Conservation (phyloP, 1,139 yeast species). For the Candida neerlandica region DNA sequence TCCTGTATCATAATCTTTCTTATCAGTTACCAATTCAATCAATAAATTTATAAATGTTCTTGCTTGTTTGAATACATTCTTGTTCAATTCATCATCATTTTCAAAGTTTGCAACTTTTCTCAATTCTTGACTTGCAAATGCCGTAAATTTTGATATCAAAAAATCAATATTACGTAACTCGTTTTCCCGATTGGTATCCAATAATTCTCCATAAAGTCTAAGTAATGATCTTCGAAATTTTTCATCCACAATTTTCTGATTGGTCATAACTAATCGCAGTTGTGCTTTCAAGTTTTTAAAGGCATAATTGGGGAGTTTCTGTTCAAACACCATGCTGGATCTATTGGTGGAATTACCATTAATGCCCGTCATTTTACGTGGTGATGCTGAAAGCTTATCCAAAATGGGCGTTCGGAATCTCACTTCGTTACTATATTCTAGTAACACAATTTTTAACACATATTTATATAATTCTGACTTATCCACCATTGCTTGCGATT, state of each 20-base stretch:
- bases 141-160: constrained; percentile 64
- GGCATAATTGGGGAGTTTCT: constrained; percentile 49
- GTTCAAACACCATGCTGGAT: constrained; percentile 17
- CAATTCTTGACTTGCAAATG: constrained; percentile 65
- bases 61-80: constrained; percentile 57
- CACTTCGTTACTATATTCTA: constrained; percentile 62
- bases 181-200: constrained; percentile 49
- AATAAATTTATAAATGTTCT: constrained; percentile 59
- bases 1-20: constrained; percentile 41
- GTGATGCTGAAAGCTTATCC: constrained; percentile 5
- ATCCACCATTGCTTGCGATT: constrained; percentile 4
- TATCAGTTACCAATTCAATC: constrained; percentile 48
- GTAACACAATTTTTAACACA: constrained; percentile 50
- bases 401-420: constrained; percentile 49
- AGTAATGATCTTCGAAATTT: constrained; percentile 49
- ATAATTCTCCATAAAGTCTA: constrained; percentile 62
- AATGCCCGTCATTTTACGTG: not conserved
- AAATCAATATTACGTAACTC: constrained; percentile 55
- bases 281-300: constrained; percentile 49
- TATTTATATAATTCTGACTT: constrained; percentile 35
- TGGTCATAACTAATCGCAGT: constrained; percentile 58
- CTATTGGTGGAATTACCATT: constrained; percentile 5
- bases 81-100: constrained; percentile 45
- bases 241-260: constrained; percentile 42
- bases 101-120: constrained; percentile 45